phyloP scores from a whole-genome alignment of 495 filamentous ascomycete genomes.

The Saxophila tyrrhenica region DNA sequence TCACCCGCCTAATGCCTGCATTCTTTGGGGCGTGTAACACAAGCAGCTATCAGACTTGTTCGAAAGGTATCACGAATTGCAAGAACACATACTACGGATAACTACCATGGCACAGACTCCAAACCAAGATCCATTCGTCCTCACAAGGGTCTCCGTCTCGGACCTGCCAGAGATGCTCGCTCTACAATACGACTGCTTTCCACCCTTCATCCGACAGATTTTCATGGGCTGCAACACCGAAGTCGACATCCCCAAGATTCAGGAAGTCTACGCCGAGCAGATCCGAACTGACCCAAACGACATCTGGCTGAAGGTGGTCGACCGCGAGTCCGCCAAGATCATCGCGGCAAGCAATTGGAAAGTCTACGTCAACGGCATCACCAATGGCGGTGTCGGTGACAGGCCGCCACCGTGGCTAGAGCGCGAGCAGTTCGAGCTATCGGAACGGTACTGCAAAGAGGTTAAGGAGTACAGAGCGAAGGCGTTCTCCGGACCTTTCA shows the following conservation, averaged over 20 bases:
- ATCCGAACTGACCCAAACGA: conserved; percentile 5
- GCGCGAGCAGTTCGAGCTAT: conserved; percentile 1
- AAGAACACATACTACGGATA: no score
- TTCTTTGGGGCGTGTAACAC: no score
- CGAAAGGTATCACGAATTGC: no score
- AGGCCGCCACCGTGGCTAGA: conserved; percentile 4
- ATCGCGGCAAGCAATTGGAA: conserved; percentile 11
- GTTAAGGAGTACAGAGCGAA: not conserved
- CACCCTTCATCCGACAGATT: not conserved
- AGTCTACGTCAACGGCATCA: conserved; percentile 1
- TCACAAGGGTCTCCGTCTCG: conserved; percentile 1
- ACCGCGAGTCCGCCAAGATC: conserved; percentile 2
- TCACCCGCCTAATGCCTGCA: no score
- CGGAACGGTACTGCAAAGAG: not conserved
- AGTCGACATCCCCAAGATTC: not conserved
- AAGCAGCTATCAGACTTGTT: no score
- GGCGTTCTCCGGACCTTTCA: conserved; percentile 4
- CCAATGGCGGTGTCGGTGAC: not conserved
- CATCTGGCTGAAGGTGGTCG: conserved; percentile 9
- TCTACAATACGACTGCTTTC: conserved; percentile 10
- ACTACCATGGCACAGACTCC: not conserved
- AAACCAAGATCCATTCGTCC: not conserved
- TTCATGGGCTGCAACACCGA: conserved; percentile 9
- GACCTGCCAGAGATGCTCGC: conserved; percentile 4
- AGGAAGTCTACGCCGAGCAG: not conserved